Evolutionary conservation across 768 basidiomycete species (phyloP).

Genomic region (Saitozyma podzolica): DNA sequence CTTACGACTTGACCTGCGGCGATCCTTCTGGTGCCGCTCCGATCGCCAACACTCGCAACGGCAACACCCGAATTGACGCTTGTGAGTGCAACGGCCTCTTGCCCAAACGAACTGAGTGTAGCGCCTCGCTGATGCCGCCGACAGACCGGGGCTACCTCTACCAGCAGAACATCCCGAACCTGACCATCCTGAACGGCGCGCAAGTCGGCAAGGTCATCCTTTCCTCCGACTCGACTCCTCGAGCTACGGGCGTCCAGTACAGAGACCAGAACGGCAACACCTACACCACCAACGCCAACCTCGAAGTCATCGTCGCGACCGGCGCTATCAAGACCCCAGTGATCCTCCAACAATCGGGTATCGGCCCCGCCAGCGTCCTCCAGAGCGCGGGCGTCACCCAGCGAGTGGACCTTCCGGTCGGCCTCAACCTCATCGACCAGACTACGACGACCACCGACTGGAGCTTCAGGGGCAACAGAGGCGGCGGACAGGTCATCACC

Average conservation of each 20-base stretch:
- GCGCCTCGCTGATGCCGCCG: not conserved
- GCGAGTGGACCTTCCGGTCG: conserved; percentile 40
- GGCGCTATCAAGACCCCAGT: conserved; percentile 42
- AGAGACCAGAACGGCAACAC: conserved; percentile 19
- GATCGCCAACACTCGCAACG: conserved; percentile 37
- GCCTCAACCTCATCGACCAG: conserved; percentile 45
- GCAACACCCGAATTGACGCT: conserved; percentile 36
- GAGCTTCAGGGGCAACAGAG: conserved; percentile 18
- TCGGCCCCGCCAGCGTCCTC: conserved; percentile 34
- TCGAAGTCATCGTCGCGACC: conserved; percentile 47
- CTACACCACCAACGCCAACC: conserved; percentile 37
- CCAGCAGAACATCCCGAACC: conserved; percentile 29
- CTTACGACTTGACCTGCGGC: conserved; percentile 41
- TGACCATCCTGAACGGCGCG: conserved; percentile 40
- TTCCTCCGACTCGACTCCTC: conserved; percentile 21
- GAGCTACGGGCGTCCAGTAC: conserved; percentile 44
- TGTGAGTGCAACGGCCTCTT: conserved; percentile 21
- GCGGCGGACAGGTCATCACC: conserved; percentile 26
- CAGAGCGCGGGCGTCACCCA: conserved; percentile 30
- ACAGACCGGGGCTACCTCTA: conserved; percentile 42
- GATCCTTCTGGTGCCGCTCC: conserved; percentile 37
- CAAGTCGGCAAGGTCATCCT: conserved; percentile 38
- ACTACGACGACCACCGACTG: conserved; percentile 39
- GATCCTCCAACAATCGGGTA: conserved; percentile 46
- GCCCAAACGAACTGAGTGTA: not conserved